These are phyloP conservation scores for Teunomyces tritomae DNA, from an alignment of 805 yeast species.

Conservation along the genomic window DNA sequence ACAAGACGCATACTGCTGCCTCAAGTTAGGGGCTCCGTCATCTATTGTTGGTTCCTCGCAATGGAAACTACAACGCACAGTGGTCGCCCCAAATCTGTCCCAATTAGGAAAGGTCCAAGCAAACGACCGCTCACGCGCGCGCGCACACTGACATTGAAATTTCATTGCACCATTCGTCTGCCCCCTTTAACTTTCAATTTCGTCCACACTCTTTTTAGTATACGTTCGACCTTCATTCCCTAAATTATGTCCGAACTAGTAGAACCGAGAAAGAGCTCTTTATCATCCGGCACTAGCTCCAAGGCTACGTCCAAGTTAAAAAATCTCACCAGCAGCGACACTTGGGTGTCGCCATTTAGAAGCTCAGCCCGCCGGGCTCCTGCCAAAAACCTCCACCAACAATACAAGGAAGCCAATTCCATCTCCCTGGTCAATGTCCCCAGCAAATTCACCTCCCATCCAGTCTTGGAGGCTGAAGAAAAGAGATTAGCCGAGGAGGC, in stretches of 20 bases:
- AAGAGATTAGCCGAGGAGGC: slow-evolving; percentile 3
- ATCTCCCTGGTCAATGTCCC: slow-evolving; percentile 37
- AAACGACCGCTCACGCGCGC: neutral
- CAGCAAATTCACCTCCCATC: slow-evolving; percentile 29
- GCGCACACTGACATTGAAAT: neutral
- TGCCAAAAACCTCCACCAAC: slow-evolving; percentile 26
- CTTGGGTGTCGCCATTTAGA: slow-evolving; percentile 46
- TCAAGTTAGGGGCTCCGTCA: too few species aligned
- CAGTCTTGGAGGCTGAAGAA: neutral
- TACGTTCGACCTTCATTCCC: neutral
- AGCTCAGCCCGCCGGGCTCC: slow-evolving; percentile 17
- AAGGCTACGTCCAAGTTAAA: slow-evolving; percentile 18
- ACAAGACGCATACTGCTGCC: too few species aligned
- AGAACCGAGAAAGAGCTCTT: slow-evolving; percentile 11
- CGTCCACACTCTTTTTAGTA: neutral
- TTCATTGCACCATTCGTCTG: neutral
- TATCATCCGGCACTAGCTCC: slow-evolving; percentile 5
- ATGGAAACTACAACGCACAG: neutral
- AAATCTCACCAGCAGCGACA: slow-evolving; percentile 27
- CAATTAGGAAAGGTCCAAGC: slow-evolving; percentile 3
- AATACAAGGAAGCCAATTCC: slow-evolving; percentile 33
- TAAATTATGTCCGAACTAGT: slow-evolving; percentile 17
- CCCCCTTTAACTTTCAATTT: neutral
- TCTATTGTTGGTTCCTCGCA: neutral
- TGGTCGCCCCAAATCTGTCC: neutral